Conservation (phyloP, 306 rosid species). For the Cucumis melo region DNA sequence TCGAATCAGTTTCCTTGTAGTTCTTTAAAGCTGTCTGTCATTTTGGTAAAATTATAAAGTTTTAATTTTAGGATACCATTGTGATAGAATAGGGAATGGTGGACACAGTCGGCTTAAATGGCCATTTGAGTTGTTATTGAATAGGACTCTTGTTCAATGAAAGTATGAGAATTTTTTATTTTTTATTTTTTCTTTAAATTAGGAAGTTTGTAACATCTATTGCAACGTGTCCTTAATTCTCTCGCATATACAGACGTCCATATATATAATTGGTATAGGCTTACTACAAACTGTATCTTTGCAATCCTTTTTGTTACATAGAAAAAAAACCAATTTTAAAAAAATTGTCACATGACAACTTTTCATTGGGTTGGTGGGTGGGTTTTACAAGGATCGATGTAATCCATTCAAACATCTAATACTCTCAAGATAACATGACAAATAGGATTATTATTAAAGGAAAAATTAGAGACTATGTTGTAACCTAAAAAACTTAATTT, state of each 20-base stretch:
- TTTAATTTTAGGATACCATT: background rate
- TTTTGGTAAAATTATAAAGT: background rate
- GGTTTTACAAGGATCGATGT: too few species aligned
- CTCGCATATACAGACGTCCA: background rate
- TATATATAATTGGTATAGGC: too few species aligned
- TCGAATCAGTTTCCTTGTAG: background rate
- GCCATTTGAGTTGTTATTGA: background rate
- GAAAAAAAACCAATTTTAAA: too few species aligned
- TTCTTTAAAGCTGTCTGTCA: background rate
- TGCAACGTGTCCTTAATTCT: background rate
- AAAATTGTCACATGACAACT: too few species aligned
- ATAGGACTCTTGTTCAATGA: conserved; percentile 1
- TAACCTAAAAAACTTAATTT: background rate
- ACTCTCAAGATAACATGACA: too few species aligned
- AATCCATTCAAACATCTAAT: too few species aligned
- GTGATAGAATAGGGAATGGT: conserved; percentile 6
- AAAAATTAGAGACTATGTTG: background rate
- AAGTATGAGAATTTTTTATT: background rate
- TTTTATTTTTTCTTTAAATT: background rate
- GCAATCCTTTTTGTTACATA: too few species aligned
- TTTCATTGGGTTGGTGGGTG: too few species aligned
- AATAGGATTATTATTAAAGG: too few species aligned
- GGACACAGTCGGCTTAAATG: background rate
- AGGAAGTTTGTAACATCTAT: background rate
- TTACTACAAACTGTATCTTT: too few species aligned